Percentiles rank a stretch among this genome's conserved stretches.
Evolutionary conservation across 768 basidiomycete genomes (phyloP).

Genomic region (Mycena galopus): DNA sequence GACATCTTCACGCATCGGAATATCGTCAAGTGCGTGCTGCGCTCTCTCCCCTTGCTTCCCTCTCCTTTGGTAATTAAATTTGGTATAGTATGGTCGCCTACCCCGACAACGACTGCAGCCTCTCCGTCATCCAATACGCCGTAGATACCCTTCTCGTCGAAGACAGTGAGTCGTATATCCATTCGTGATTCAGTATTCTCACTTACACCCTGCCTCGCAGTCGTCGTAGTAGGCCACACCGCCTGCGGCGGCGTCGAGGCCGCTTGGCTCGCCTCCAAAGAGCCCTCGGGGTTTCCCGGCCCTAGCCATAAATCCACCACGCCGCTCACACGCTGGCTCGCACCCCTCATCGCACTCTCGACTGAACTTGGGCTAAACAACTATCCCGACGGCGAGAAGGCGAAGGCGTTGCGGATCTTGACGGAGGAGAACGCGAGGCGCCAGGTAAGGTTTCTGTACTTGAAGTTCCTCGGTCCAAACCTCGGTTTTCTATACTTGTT

Average conservation of each 20-base stretch:
- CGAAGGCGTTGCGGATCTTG: background rate
- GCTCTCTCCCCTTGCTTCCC: background rate
- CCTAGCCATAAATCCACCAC: background rate
- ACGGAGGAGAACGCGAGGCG: background rate
- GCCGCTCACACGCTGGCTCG: conserved; percentile 1
- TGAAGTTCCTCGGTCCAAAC: too few relatives aligned
- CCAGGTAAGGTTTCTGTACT: too few relatives aligned
- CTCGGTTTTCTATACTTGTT: too few relatives aligned
- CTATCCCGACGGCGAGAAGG: background rate
- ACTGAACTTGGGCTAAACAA: background rate
- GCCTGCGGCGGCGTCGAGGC: conserved; percentile 20
- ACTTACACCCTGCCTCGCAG: background rate
- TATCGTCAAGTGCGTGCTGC: background rate
- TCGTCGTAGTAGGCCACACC: conserved; percentile 14
- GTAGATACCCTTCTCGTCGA: background rate
- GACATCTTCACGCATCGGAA: conserved; percentile 14
- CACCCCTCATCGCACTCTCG: background rate
- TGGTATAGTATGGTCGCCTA: background rate
- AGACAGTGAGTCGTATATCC: background rate
- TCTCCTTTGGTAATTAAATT: background rate
- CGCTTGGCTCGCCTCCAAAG: conserved; percentile 5
- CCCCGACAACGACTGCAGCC: background rate
- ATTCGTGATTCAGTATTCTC: background rate
- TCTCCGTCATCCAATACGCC: conserved; percentile 3
- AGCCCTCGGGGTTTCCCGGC: too few relatives aligned